Evolutionary conservation across 441 rosid species (phyloP), one percentile per base, ranked within the genome.

Genomic region (Croton laevigatus): DNA sequence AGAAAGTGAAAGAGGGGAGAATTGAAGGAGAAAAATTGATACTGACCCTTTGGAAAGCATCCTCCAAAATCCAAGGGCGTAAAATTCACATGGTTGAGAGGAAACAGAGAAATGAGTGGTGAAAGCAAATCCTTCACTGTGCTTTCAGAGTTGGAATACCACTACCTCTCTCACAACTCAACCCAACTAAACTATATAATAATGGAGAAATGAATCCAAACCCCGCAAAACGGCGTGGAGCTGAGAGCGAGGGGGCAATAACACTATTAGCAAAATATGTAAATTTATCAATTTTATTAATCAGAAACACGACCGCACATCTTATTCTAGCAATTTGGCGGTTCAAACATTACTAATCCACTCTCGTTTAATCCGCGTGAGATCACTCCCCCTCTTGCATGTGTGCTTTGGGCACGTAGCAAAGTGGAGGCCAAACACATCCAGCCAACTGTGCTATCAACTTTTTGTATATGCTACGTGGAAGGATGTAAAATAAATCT

Each of bases 251-350:
- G 42, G 42, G 37, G 45, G 44, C 19, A 59, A 59, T 7, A 9
- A 13, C 42, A 36, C 17, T 60, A 63, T 71, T 14, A 13, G 4
- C 5, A 45, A 46, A 68, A 60, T 60, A 34, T 32, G 22, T 22
- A 22, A n/a, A n/a, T n/a, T n/a, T 19, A 20, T 64, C 4, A 17
- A n/a, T 44, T 65, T 38, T 16, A 57, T 62, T 49, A 62, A 3
- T 36, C 20, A 44, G 65, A 44, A 48, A 64, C 75, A 80, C 80
- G 74, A 73, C 72, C 70, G 37, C 75, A 73, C 76, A 55, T 5
- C 64, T 19, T 22, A 8, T 16, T 22, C 49, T 20, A 19, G 4
- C 16, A 48, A 23, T 40, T 49, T 32, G 23, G 17, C 40, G 53
- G 48, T 17, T 36, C 14, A 44, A 34, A 13, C 3, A 3, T 7